Evolutionary conservation across 2,329 filamentous ascomycete species (phyloP).

Genomic region (Penicillium capsulatum): DNA sequence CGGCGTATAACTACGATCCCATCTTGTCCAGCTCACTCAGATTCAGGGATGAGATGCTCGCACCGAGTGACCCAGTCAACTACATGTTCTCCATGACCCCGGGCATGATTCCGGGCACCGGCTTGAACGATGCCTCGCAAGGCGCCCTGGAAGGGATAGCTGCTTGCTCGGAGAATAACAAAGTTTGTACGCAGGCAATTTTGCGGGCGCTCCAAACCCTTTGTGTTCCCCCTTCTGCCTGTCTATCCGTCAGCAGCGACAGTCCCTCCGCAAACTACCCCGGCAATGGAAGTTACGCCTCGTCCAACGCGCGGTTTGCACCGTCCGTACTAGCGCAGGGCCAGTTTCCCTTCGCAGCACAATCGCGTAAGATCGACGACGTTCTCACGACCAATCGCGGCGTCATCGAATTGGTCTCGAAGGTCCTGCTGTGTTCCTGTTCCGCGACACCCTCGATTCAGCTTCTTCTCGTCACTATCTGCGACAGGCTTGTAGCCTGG

Average conservation of each 20-base stretch:
- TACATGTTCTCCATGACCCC: background rate
- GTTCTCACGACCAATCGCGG: conserved; percentile 1
- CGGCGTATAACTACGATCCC: too few relatives aligned
- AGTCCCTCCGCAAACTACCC: too few relatives aligned
- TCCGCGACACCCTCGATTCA: background rate
- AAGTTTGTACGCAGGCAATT: conserved; percentile 1
- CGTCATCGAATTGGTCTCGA: background rate
- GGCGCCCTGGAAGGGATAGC: background rate
- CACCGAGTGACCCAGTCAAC: background rate
- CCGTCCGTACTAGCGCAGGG: too few relatives aligned
- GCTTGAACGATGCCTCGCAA: background rate
- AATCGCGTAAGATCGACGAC: conserved; percentile 5
- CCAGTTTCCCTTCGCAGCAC: background rate
- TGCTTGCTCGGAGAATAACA: background rate
- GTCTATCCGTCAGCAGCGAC: conserved; percentile 1
- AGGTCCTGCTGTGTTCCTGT: background rate
- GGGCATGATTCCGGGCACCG: background rate
- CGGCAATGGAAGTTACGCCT: too few relatives aligned
- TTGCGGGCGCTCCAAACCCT: conserved; percentile 1
- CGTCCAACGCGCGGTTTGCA: too few relatives aligned
- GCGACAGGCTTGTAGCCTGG: conserved; percentile 1
- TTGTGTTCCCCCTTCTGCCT: conserved; percentile 1
- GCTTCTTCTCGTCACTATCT: conserved; percentile 1
- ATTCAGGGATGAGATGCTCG: too few relatives aligned
- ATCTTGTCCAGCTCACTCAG: too few relatives aligned